Percentiles rank a stretch among this genome's conserved stretches.
phyloP scores from a whole-genome alignment of 345 rosid species.

The Ricinus communis region DNA sequence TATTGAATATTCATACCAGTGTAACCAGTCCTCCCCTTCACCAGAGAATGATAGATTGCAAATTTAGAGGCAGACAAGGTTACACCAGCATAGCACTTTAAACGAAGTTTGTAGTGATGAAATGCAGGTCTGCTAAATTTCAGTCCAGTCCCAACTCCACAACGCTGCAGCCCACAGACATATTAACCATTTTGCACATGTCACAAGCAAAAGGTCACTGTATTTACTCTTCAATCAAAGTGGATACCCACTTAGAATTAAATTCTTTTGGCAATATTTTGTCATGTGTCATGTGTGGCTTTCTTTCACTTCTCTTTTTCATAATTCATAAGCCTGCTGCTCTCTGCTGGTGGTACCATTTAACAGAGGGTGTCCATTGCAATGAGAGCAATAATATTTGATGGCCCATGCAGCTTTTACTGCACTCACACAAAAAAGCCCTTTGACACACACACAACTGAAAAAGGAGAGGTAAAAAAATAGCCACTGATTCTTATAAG shows the following conservation, averaged over 20 bases:
- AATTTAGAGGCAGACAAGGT: too few species aligned
- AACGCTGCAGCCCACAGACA: not conserved
- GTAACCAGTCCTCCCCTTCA: too few species aligned
- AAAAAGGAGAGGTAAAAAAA: constrained; percentile 1
- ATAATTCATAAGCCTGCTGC: constrained; percentile 5
- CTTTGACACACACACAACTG: constrained; percentile 24
- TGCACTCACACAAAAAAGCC: constrained; percentile 31
- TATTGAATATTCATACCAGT: too few species aligned
- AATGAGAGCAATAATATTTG: constrained; percentile 16
- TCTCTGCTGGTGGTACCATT: not conserved
- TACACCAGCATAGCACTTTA: too few species aligned
- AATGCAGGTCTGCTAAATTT: too few species aligned
- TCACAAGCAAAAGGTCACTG: not conserved
- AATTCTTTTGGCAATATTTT: not conserved
- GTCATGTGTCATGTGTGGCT: constrained; percentile 1
- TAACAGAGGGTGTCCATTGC: constrained; percentile 4
- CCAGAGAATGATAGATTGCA: too few species aligned
- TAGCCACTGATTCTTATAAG: not conserved
- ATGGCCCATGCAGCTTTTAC: constrained; percentile 36
- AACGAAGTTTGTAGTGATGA: too few species aligned
- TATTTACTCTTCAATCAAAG: not conserved
- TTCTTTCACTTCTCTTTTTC: not conserved
- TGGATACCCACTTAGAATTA: constrained; percentile 10
- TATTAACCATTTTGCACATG: not conserved
- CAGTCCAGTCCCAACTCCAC: too few species aligned